These are phyloP conservation scores for Nakazawaea anatomiae DNA, from an alignment of 805 yeast genomes.

Conservation along the genomic window DNA sequence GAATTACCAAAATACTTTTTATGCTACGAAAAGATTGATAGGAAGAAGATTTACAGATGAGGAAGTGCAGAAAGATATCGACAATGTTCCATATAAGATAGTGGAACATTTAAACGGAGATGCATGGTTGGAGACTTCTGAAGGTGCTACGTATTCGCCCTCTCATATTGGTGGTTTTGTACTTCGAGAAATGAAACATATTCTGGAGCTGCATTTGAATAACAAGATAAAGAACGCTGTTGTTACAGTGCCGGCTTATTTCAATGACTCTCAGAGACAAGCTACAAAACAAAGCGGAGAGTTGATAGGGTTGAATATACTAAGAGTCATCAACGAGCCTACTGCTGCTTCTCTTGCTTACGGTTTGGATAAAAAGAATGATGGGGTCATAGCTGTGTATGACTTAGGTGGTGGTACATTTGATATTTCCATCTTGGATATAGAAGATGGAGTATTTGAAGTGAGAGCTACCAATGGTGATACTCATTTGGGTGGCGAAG, in stretches of 20 bases:
- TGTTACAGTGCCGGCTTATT: constrained; percentile 85
- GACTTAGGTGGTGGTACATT: constrained; percentile 98
- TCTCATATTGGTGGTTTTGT: constrained; percentile 94
- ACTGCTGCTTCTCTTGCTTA: constrained; percentile 91
- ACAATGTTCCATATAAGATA: constrained; percentile 85
- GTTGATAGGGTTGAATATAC: constrained; percentile 84
- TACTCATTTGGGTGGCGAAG: constrained; percentile 89
- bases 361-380: constrained; percentile 74
- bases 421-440: constrained; percentile 91
- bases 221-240: constrained; percentile 81
- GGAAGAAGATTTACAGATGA: constrained; percentile 87
- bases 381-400: constrained; percentile 78
- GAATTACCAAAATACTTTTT: constrained; percentile 89
- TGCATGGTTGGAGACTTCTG: constrained; percentile 86
- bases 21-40: constrained; percentile 91
- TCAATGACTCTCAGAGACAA: constrained; percentile 85
- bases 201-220: constrained; percentile 81
- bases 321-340: constrained; percentile 84
- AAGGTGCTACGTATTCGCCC: constrained; percentile 85
- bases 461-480: constrained; percentile 94
- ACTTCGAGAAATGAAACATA: constrained; percentile 90
- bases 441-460: constrained; percentile 95
- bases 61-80: constrained; percentile 87
- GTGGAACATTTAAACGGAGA: constrained; percentile 90
- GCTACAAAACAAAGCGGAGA: constrained; percentile 95